These are phyloP conservation scores for Excoecaria cochinchinensis DNA, from an alignment of 345 rosid genomes.

Conservation along the genomic window DNA sequence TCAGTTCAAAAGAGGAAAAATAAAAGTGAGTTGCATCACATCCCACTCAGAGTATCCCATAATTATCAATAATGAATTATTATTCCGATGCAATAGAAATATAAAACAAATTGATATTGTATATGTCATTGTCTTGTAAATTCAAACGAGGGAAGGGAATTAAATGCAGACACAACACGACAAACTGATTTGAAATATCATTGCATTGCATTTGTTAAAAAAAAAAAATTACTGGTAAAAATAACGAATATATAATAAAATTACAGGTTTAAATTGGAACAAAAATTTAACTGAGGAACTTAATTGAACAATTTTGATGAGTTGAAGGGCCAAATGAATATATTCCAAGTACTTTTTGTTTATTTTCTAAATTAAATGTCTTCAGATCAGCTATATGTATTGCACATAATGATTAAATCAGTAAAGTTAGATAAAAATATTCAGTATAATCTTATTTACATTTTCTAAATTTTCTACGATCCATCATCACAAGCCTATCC, in stretches of 20 bases:
- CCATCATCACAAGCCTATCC: background rate
- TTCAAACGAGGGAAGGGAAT: background rate
- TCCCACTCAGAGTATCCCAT: background rate
- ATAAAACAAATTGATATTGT: background rate
- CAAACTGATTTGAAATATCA: slow-evolving; percentile 6
- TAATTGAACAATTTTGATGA: too few species aligned
- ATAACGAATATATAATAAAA: too few species aligned
- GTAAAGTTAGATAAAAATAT: background rate
- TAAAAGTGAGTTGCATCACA: background rate
- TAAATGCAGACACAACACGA: slow-evolving; percentile 2
- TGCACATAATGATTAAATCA: background rate
- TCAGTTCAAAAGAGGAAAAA: background rate
- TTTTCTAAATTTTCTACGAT: background rate
- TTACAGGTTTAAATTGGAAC: too few species aligned
- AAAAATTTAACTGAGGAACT: too few species aligned
- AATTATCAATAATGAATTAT: background rate
- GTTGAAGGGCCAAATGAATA: too few species aligned
- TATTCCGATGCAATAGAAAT: background rate
- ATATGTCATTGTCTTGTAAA: background rate
- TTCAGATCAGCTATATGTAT: too few species aligned
- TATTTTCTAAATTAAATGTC: too few species aligned
- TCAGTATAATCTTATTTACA: background rate
- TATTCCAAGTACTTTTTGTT: too few species aligned
- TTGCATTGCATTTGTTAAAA: background rate
- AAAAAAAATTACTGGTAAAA: background rate